These are phyloP conservation scores for Cruciata laevipes DNA, from an alignment of 257 asterid genomes.

Conservation along the genomic window DNA sequence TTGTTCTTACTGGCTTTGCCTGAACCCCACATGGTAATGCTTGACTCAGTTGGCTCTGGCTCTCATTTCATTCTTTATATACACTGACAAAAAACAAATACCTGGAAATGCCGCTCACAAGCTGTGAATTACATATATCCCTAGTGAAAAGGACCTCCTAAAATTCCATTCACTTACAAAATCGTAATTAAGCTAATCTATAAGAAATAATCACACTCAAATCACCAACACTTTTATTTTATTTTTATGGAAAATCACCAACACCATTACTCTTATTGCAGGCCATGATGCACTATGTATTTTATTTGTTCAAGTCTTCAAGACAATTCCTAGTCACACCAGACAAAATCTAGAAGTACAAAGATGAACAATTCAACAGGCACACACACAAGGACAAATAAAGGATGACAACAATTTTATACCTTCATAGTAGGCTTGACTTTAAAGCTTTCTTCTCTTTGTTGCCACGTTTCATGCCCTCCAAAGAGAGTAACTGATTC, in stretches of 20 bases:
- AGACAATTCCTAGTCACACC: neutral
- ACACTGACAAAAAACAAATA: neutral
- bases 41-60: neutral
- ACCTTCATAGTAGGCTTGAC: slow-evolving; percentile 82
- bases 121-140: neutral
- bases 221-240: neutral
- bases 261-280: neutral
- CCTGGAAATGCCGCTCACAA: neutral
- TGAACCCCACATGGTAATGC: neutral
- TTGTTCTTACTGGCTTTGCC: neutral
- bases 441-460: slow-evolving; percentile 77
- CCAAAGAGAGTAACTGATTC: slow-evolving; percentile 74
- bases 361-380: neutral
- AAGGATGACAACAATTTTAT: neutral
- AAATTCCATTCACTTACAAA: neutral
- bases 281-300: neutral
- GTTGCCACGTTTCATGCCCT: slow-evolving; percentile 78
- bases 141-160: neutral
- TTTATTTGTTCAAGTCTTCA: neutral
- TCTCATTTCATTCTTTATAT: neutral
- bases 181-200: neutral
- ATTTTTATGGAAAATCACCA: no score
- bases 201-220: neutral
- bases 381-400: neutral
- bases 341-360: neutral